A percentile compares a stretch with the other conserved stretches of the same genome.
phyloP scores from a whole-genome alignment of 1,284 basidiomycete genomes.

The Trichosporon ovoides region DNA sequence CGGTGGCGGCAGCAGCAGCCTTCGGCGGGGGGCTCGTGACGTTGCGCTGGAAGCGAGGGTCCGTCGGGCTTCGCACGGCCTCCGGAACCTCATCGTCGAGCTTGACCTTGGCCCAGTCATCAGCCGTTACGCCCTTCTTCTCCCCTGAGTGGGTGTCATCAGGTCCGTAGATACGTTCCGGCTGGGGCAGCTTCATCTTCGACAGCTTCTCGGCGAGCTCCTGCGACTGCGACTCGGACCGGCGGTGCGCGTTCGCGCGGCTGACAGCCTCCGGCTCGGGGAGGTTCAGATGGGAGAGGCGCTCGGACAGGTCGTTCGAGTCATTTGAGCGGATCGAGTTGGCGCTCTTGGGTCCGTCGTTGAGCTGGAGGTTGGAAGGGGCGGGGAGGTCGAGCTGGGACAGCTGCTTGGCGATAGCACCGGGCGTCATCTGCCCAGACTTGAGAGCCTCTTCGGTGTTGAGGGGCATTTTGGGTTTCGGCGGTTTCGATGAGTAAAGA shows the following conservation, averaged over 20 bases:
- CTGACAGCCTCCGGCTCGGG: slow-evolving; percentile 48
- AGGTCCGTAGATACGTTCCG: slow-evolving; percentile 47
- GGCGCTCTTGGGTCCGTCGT: slow-evolving; percentile 14
- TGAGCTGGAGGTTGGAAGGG: slow-evolving; percentile 36
- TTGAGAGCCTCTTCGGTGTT: slow-evolving; percentile 13
- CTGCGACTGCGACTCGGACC: slow-evolving; percentile 45
- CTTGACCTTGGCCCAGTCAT: slow-evolving; percentile 48
- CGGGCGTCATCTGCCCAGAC: slow-evolving; percentile 40
- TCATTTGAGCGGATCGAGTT: slow-evolving; percentile 15
- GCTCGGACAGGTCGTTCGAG: slow-evolving; percentile 20
- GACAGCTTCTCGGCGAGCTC: slow-evolving; percentile 39
- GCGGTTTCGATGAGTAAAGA: not conserved
- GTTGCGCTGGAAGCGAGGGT: slow-evolving; percentile 38
- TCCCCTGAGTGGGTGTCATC: slow-evolving; percentile 27
- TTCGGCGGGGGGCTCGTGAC: slow-evolving; percentile 11
- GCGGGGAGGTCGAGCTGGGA: slow-evolving; percentile 46
- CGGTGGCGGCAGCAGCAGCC: slow-evolving; percentile 16
- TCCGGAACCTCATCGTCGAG: slow-evolving; percentile 47
- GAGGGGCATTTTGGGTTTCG: slow-evolving; percentile 11
- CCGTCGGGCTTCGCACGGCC: slow-evolving; percentile 43
- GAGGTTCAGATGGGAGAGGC: slow-evolving; percentile 31
- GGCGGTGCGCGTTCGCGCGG: slow-evolving; percentile 28
- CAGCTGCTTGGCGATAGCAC: slow-evolving; percentile 42
- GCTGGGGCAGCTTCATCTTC: slow-evolving; percentile 48
- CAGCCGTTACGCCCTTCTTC: slow-evolving; percentile 38